Evolutionary conservation across 805 yeast species (phyloP).

Genomic region (Candida manassasensis): DNA sequence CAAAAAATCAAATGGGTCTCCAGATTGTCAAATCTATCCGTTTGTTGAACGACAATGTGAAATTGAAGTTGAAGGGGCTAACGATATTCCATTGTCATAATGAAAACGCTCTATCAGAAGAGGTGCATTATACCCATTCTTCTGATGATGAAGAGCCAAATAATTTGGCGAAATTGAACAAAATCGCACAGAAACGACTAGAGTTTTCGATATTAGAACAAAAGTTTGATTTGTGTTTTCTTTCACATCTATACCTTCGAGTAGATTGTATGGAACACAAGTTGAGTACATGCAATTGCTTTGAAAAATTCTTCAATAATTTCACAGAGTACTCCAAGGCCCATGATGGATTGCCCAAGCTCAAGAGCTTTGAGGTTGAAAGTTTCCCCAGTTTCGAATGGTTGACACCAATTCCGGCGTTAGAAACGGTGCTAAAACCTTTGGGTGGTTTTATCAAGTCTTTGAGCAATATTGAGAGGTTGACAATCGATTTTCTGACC

Average conservation of each 20-base stretch:
- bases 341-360: slow-evolving; percentile 27
- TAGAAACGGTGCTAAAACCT: slow-evolving; percentile 27
- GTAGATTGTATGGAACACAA: slow-evolving; percentile 28
- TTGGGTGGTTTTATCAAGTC: slow-evolving; percentile 26
- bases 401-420: slow-evolving; percentile 30
- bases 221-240: slow-evolving; percentile 21
- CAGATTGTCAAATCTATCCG: slow-evolving; percentile 20
- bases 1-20: slow-evolving; percentile 28
- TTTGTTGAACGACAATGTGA: slow-evolving; percentile 16
- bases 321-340: slow-evolving; percentile 16
- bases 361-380: slow-evolving; percentile 25
- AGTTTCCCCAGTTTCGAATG: slow-evolving; percentile 30
- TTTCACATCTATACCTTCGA: slow-evolving; percentile 22
- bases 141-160: background rate
- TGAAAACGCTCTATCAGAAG: slow-evolving; percentile 10
- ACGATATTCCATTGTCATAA: slow-evolving; percentile 31
- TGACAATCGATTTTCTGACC: slow-evolving; percentile 29
- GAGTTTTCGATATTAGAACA: slow-evolving; percentile 9
- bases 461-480: slow-evolving; percentile 17
- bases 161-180: background rate
- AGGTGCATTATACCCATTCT: background rate
- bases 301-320: slow-evolving; percentile 23
- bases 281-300: slow-evolving; percentile 21
- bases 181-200: background rate
- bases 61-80: slow-evolving; percentile 23